A percentile compares a stretch with the other conserved stretches of the same genome.
Conservation (phyloP, 179 eudicot species). For the Carnegiea gigantea region DNA sequence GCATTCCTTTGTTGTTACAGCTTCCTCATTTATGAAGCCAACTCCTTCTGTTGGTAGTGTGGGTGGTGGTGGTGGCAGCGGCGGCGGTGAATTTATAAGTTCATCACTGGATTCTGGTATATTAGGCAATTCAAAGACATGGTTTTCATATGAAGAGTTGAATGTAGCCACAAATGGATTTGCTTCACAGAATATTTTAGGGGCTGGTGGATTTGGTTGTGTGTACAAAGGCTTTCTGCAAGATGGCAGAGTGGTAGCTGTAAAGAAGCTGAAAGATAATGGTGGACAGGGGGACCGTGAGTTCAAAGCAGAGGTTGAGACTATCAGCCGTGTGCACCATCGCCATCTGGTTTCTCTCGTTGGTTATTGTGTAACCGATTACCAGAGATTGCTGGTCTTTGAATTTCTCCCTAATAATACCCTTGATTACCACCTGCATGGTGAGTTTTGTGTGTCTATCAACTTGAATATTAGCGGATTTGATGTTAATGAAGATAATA, state of each 20-base stretch:
- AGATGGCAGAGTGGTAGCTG: slow-evolving; percentile 89
- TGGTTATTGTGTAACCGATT: slow-evolving; percentile 83
- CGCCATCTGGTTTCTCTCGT: slow-evolving; percentile 93
- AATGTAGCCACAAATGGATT: slow-evolving; percentile 68
- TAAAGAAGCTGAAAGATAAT: slow-evolving; percentile 78
- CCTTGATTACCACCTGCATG: slow-evolving; percentile 82
- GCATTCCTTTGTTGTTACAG: slow-evolving; percentile 37
- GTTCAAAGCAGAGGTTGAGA: slow-evolving; percentile 96
- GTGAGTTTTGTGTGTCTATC: slow-evolving; percentile 42
- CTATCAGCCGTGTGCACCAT: slow-evolving; percentile 92
- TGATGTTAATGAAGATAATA: not conserved
- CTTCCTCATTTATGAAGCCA: slow-evolving; percentile 51
- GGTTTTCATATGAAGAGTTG: slow-evolving; percentile 81
- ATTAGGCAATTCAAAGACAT: slow-evolving; percentile 55
- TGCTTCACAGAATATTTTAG: slow-evolving; percentile 62
- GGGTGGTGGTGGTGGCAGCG: not conserved
- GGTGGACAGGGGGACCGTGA: slow-evolving; percentile 97
- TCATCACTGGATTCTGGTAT: slow-evolving; percentile 54
- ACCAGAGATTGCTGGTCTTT: slow-evolving; percentile 79
- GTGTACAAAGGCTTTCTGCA: slow-evolving; percentile 76
- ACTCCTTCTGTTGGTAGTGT: slow-evolving; percentile 47
- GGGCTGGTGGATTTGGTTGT: slow-evolving; percentile 94
- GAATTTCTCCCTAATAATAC: slow-evolving; percentile 83
- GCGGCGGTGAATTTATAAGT: slow-evolving; percentile 23
- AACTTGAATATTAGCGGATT: not conserved